Base-by-base conservation (phyloP, 495 filamentous ascomycete genomes). In the Aspergillus conjunctus region DNA sequence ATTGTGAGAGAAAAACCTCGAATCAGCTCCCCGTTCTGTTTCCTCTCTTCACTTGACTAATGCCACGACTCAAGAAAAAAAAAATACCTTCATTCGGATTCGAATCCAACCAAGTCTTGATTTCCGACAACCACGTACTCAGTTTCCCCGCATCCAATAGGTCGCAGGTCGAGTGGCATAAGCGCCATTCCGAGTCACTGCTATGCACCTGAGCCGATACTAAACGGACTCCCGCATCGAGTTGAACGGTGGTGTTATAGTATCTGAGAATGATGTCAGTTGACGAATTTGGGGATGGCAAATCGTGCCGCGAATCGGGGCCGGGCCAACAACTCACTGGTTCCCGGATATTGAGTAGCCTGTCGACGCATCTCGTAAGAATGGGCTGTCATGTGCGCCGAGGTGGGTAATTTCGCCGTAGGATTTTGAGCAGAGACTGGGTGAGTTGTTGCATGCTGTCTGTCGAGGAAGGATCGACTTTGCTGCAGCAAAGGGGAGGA, bases 121-220 rank as follows among this genome's bases (percentile, higher is more conserved):
- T 87, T 15, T 78, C 69, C 4, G 70, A 66, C 17, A 93, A 76
- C 85, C 87, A 93, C 44, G 71, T 68, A 46, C 80, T 76, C 41
- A 93, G 71, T 12, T 80, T 69, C 2, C 89, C 90, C 3, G 85
- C 89, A 68, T 92, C 88, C 22, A 91, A 72, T 18, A 90, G 70
- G 2, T 65, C 54, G 67, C 89, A 92, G 55, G 66, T 73, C 2
- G 83, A 83, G 71, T 92, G 89, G 64, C 90, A 92, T 41, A 93
- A 71, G 34, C 81, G 76, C 69, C 87, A 84, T 50, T 79, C 76
- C 9, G 79, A 81, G 58, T 83, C 74, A 51, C 67, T 63, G 50
- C 83, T 72, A 74, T 93, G 88, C 18, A 91, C 84, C 73, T 93
- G 89, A 3, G 79, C 88, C 50, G 88, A 83, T 11, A 93, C 77